These are phyloP conservation scores for Eucalyptus sideroxylon DNA, from an alignment of 345 rosid species.

Conservation along the genomic window DNA sequence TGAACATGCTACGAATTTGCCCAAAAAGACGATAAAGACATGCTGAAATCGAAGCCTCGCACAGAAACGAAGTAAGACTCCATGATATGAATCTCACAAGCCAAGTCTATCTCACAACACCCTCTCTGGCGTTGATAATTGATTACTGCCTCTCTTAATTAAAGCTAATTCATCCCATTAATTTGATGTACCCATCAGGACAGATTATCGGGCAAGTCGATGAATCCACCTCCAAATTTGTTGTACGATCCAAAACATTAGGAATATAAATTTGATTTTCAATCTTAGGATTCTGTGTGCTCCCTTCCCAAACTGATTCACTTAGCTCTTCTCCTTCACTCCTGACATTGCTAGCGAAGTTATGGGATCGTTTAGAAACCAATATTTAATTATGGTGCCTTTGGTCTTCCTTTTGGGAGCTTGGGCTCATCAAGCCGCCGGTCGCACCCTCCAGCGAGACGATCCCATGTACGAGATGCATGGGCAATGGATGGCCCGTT, in stretches of 20 bases:
- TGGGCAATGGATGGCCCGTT: slow-evolving; percentile 13
- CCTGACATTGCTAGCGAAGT: background rate
- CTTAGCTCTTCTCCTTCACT: background rate
- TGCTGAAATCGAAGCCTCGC: background rate
- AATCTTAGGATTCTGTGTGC: background rate
- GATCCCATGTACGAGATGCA: slow-evolving; percentile 3
- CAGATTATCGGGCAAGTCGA: background rate
- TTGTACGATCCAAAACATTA: background rate
- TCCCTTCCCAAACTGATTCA: background rate
- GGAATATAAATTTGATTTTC: background rate
- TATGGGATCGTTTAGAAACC: background rate
- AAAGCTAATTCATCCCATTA: background rate
- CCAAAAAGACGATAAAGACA: too few relatives aligned
- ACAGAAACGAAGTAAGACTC: background rate
- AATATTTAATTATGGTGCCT: background rate
- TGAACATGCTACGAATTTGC: too few relatives aligned
- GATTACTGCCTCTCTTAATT: background rate
- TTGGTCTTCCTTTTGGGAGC: slow-evolving; percentile 1
- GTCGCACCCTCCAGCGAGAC: background rate
- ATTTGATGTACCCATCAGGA: background rate
- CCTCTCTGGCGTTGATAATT: background rate
- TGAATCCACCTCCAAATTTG: background rate
- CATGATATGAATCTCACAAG: background rate
- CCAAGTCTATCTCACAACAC: background rate
- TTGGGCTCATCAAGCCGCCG: background rate